Base-by-base conservation (phyloP, 768 basidiomycete species). In the Hemileccinum impolitum region DNA sequence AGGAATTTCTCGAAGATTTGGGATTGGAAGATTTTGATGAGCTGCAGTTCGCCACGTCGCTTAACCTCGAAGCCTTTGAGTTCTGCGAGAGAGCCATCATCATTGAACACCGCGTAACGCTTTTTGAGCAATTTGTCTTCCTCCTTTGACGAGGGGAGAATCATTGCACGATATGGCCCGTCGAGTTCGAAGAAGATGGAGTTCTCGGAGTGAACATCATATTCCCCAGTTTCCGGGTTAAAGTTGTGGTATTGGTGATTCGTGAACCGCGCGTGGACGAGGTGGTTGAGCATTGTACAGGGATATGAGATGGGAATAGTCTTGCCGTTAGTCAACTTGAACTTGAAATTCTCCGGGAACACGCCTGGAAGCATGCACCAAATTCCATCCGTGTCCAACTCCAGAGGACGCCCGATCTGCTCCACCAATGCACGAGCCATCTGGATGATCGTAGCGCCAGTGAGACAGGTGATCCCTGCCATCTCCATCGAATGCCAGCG, bases 401-500 rank as follows among this genome's bases (percentile, higher is more conserved):
- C 96, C 44, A 99, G 82, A 1, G 96, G 96, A 8, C 96, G 84
- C 3, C 96, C 96, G 47, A 99, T 94, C 70, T 96, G 92, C 60
- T 99, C 96, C 18, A 99, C 96, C 26, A 98, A 78, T 50, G 94
- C 87, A 32, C 96, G 83, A 13, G 96, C 95, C 92, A 99, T 94
- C 66, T 99, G 95, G 58, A 99, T 98, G 72, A 99, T 98, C 6
- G 83, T 90, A 17, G 96, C 94, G 35, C 96, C 96, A 0, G 96
- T 98, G 45, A 98, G 74, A 71, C 96, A 99, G 11, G 96, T 98
- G 54, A 99, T 97, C 7, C 96, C 96, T 1, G 96, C 96, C 96
- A 99, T 99, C 74, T 99, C 96, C 96, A 99, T 97, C 25, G 95
- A 98, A 67, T 97, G 94, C 96, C 96, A 99, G 26, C 96, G 77